Percentiles rank a stretch among this genome's conserved stretches.
phyloP scores from a whole-genome alignment of 192 early-diverging fungal species.

The Entophlyctis luteolus region DNA sequence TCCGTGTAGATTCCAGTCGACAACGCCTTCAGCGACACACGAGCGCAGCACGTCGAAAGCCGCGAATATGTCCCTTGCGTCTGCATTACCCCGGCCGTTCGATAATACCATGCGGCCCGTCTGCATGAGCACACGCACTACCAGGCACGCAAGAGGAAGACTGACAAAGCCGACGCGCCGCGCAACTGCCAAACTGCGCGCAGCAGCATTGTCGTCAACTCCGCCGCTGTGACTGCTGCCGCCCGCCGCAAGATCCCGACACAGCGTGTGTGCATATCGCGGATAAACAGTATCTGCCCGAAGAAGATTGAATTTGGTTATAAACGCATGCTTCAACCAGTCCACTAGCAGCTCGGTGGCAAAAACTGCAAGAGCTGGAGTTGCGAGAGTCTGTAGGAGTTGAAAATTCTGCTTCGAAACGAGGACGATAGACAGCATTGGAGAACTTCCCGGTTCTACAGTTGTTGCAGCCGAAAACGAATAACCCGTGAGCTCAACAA shows the following conservation, averaged over 20 bases:
- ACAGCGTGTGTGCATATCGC: constrained; percentile 81
- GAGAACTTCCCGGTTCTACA: not conserved
- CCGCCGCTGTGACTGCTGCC: not conserved
- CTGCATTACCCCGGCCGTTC: constrained; percentile 3
- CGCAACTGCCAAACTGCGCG: constrained; percentile 59
- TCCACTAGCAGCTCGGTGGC: constrained; percentile 89
- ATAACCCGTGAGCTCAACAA: constrained; percentile 72
- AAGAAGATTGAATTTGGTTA: constrained; percentile 95
- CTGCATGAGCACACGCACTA: constrained; percentile 54
- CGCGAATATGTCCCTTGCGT: not conserved
- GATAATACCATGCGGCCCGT: constrained; percentile 44
- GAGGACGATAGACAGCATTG: constrained; percentile 6
- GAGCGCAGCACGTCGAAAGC: not conserved
- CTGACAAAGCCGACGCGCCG: constrained; percentile 76
- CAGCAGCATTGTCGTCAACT: not conserved
- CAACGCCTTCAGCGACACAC: not conserved
- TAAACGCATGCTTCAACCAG: constrained; percentile 98
- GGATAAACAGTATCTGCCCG: constrained; percentile 75
- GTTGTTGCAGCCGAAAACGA: not conserved
- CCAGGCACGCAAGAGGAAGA: constrained; percentile 73
- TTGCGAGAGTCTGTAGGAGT: constrained; percentile 56
- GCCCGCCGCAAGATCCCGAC: constrained; percentile 70
- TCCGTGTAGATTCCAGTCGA: not conserved
- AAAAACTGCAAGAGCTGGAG: constrained; percentile 81
- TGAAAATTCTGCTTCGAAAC: constrained; percentile 39